Base-by-base conservation (phyloP, 1,284 basidiomycete genomes). In the Trichosporon sp. region DNA sequence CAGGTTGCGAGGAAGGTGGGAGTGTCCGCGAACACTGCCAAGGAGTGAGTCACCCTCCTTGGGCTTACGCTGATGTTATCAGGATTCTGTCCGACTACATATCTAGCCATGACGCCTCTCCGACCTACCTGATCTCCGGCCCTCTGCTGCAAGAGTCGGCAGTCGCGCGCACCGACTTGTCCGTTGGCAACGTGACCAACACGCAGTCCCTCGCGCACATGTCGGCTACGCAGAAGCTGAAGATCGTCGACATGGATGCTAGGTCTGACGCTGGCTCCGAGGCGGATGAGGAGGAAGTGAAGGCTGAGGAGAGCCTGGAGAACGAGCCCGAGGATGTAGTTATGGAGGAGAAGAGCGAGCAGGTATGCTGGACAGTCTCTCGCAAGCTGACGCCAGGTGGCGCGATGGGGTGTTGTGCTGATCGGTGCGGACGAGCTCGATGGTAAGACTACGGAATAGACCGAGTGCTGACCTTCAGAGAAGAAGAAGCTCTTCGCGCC, bases 181-280 rank as follows among this genome's bases (percentile, higher is more conserved):
- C 38, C 13, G 42, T 64, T 62, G 53, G 69, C 13, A 60, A 65
- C 1, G 51, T 67, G 5, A 62, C 67, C 1, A 71, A 62, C 11
- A 78, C 75, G 2, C 76, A 76, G 65, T 74, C 75, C 1, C 69
- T 79, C 2, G 73, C 74, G 3, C 72, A 76, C 65, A 64, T 78
- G 31, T 70, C 66, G 3, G 74, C 74, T 3, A 78, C 73, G 9
- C 75, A 76, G 68, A 70, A 69, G 64, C 73, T 82, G 9, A 73
- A 72, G 44, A 79, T 82, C 15, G 78, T 80, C 2, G 78, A 82
- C 70, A 81, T 81, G 79, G 80, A 82, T 68, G 70, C 78, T 53
- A 74, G 76, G 67, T 74, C 72, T 32, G 80, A 81, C 60, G 79
- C 73, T 11, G 80, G 80, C 65, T 77, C 76, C 3, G 79, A 81